Evolutionary conservation across 2,329 filamentous ascomycete genomes (phyloP).

Genomic region (Acephala macrosclerotiorum): DNA sequence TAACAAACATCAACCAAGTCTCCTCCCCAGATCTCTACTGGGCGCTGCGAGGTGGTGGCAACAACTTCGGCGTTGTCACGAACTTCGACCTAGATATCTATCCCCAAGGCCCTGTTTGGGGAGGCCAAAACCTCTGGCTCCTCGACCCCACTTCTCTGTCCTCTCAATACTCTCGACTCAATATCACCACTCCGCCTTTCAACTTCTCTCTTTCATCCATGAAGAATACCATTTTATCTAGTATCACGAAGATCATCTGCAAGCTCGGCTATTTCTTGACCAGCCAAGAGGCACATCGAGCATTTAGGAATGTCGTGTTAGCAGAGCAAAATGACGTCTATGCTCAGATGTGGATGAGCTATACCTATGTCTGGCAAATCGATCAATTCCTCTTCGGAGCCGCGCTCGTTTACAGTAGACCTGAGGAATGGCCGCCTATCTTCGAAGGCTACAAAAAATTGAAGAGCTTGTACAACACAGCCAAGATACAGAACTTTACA

Average conservation of each 20-base stretch:
- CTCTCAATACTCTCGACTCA: neutral
- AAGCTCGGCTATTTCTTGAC: constrained; percentile 8
- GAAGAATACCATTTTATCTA: neutral
- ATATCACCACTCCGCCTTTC: neutral
- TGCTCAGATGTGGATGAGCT: neutral
- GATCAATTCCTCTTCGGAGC: constrained; percentile 9
- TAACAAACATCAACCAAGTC: constrained; percentile 36
- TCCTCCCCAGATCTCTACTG: constrained; percentile 42
- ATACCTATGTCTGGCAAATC: neutral
- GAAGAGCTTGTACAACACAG: neutral
- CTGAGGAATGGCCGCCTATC: neutral
- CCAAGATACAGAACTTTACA: constrained; percentile 10
- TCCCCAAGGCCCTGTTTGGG: constrained; percentile 20
- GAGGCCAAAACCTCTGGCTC: constrained; percentile 15
- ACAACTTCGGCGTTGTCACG: constrained; percentile 41
- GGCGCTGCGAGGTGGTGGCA: constrained; percentile 39
- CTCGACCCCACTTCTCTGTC: constrained; percentile 1
- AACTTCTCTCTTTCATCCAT: neutral
- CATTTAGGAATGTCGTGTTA: neutral
- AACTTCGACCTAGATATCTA: constrained; percentile 48
- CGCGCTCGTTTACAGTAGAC: constrained; percentile 3
- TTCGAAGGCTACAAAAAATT: constrained; percentile 3
- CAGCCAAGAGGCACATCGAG: constrained; percentile 3
- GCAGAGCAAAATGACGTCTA: constrained; percentile 13
- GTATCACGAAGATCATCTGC: neutral